phyloP scores from a whole-genome alignment of 805 yeast species.

The Starmerella stigmatis region DNA sequence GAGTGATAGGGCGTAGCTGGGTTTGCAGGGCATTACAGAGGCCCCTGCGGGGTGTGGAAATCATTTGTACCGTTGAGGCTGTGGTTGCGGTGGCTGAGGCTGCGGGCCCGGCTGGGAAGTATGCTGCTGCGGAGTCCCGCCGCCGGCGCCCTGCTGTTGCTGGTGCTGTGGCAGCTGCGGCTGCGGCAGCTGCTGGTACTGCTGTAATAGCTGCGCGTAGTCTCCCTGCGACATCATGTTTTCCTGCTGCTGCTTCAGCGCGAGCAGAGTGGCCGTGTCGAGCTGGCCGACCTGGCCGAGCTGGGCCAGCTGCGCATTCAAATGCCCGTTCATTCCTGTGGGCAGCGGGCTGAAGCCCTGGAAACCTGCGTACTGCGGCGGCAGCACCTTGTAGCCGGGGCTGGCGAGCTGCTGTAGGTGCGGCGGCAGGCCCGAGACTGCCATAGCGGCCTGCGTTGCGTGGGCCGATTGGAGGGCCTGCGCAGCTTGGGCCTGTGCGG shows the following conservation, averaged over 20 bases:
- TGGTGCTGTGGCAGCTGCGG: not conserved
- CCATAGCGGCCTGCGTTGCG: slow-evolving; percentile 16
- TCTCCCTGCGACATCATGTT: slow-evolving; percentile 5
- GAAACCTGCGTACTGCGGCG: slow-evolving; percentile 18
- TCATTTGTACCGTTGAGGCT: slow-evolving; percentile 2
- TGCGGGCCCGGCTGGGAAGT: not conserved
- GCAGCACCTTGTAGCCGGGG: slow-evolving; percentile 15
- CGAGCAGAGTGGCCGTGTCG: slow-evolving; percentile 13
- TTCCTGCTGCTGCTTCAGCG: slow-evolving; percentile 16
- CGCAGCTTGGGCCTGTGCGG: slow-evolving; percentile 13
- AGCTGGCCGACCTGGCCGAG: slow-evolving; percentile 10
- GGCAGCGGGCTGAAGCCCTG: slow-evolving; percentile 16
- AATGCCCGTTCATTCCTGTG: slow-evolving; percentile 5
- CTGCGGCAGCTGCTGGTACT: slow-evolving; percentile 7
- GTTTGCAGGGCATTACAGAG: not conserved
- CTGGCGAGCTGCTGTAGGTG: slow-evolving; percentile 17
- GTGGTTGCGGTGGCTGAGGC: not conserved
- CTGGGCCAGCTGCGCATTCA: slow-evolving; percentile 7
- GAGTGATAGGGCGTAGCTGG: not conserved
- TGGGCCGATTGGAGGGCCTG: slow-evolving; percentile 10
- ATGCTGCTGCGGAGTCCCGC: slow-evolving; percentile 3
- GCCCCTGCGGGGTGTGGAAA: not conserved
- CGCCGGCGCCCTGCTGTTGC: not conserved
- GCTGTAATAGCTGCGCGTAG: slow-evolving; percentile 8
- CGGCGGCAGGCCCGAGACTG: slow-evolving; percentile 15